These are phyloP conservation scores for Trichosanthes cucumerina DNA, from an alignment of 306 rosid genomes.

Conservation along the genomic window DNA sequence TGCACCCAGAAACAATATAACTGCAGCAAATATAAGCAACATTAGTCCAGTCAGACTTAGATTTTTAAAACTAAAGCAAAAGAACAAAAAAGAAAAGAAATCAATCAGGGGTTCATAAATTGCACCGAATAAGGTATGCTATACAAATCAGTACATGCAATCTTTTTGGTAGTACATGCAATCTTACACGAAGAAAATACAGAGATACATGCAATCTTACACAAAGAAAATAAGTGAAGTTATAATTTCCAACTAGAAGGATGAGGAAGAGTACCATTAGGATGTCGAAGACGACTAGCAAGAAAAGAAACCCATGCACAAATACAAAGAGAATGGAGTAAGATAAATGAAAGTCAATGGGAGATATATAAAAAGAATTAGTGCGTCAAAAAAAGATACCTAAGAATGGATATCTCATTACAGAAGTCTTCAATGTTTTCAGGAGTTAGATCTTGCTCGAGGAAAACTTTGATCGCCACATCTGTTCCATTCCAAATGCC, in stretches of 20 bases:
- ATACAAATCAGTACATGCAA: slow-evolving; percentile 4
- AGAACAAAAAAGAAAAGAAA: background rate
- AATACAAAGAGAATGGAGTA: slow-evolving; percentile 16
- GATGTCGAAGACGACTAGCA: slow-evolving; percentile 94
- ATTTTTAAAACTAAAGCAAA: slow-evolving; percentile 1
- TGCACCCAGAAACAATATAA: slow-evolving; percentile 96
- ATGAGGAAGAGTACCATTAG: slow-evolving; percentile 57
- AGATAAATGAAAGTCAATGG: slow-evolving; percentile 25
- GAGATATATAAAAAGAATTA: background rate
- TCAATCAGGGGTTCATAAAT: background rate
- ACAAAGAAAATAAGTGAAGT: slow-evolving; percentile 4
- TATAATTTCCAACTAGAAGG: slow-evolving; percentile 4
- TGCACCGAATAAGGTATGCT: background rate
- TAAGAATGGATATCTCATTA: slow-evolving; percentile 91
- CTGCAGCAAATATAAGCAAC: slow-evolving; percentile 44
- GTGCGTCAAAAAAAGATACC: slow-evolving; percentile 30
- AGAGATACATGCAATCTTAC: slow-evolving; percentile 5
- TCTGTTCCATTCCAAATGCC: slow-evolving; percentile 97
- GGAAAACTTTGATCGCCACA: slow-evolving; percentile 91
- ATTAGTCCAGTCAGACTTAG: slow-evolving; percentile 1
- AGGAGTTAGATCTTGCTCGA: slow-evolving; percentile 89
- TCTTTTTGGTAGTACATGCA: background rate
- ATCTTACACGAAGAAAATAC: slow-evolving; percentile 1
- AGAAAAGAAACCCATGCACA: slow-evolving; percentile 18
- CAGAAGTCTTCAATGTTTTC: slow-evolving; percentile 99